Base-by-base conservation (phyloP, 495 filamentous ascomycete species). In the Parathielavia appendiculata region DNA sequence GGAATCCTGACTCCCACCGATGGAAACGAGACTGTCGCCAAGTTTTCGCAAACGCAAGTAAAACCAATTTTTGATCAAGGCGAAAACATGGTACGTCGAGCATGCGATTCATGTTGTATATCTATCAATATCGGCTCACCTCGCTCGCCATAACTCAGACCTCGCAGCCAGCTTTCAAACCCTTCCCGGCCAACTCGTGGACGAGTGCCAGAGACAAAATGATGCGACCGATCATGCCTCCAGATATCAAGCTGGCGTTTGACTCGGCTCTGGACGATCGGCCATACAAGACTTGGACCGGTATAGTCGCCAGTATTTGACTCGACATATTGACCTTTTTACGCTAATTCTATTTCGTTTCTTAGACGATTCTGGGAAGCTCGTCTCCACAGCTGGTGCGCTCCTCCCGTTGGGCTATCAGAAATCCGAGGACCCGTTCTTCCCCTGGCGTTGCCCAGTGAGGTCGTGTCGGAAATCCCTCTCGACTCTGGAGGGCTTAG, bases 401-500 rank as follows among this genome's bases (percentile, higher is more conserved):
- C 34, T 70, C 22, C 13, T 72, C 6, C 69, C 68, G 1, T 13
- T 30, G 6, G 61, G 62, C 0, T 72, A 72, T 47, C 30, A 57
- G n/a, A 38, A 61, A 5, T 60, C 56, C 13, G 49, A 55, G 45
- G 22, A 70, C 41, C 60, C 57, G 8, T 34, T 57, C 0, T 58
- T 56, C 36, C 66, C 63, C 0, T 72, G 69, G 69, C 60, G 70
- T 11, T 72, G 69, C 46, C 68, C 68, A 2, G 41, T 70, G 5
- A 58, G 69, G n/a, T 61, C 58, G 6, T 72, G 69, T 48, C 55
- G 68, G 17, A 49, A 44, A 22, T 5, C 64, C 26, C 62, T 67
- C 35, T 26, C 58, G 4, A 60, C 35, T 7, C 49, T 72, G 1
- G 6, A 14, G 0, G 63, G 68, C 9, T 39, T 72, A 13, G 62